Evolutionary conservation across 2,329 filamentous ascomycete species (phyloP).

Genomic region (Xylaria polymorpha): DNA sequence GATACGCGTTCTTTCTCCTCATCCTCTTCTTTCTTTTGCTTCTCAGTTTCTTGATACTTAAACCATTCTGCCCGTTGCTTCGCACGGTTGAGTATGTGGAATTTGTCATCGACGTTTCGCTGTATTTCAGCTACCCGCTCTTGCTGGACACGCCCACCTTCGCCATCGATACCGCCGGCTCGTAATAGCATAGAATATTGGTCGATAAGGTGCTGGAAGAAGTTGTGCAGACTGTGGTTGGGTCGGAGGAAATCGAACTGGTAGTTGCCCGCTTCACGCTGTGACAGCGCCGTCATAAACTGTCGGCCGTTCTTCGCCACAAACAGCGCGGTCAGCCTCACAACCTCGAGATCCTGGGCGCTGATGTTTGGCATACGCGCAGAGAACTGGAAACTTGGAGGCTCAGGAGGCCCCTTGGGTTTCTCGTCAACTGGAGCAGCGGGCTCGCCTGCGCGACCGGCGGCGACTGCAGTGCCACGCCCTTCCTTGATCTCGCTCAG

Average conservation of each 20-base stretch:
- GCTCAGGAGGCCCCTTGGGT: constrained; percentile 84
- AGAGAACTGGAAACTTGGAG: constrained; percentile 90
- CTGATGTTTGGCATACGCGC: constrained; percentile 98
- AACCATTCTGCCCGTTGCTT: constrained; percentile 89
- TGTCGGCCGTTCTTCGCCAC: constrained; percentile 92
- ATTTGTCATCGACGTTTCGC: constrained; percentile 81
- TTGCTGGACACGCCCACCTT: constrained; percentile 75
- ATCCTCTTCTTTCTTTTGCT: constrained; percentile 88
- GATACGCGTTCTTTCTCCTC: constrained; percentile 81
- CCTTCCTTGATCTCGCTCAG: constrained; percentile 86
- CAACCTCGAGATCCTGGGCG: constrained; percentile 85
- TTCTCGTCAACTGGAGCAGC: constrained; percentile 68
- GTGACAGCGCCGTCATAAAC: constrained; percentile 90
- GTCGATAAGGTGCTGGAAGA: constrained; percentile 91
- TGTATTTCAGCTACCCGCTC: constrained; percentile 78
- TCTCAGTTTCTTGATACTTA: constrained; percentile 85
- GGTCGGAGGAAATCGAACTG: constrained; percentile 97
- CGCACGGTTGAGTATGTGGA: constrained; percentile 80
- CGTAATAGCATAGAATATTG: constrained; percentile 88
- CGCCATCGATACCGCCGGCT: constrained; percentile 73
- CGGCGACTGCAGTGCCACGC: constrained; percentile 80
- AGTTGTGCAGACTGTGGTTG: constrained; percentile 95
- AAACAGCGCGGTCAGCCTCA: constrained; percentile 85
- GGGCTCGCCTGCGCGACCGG: constrained; percentile 76
- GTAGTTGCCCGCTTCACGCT: constrained; percentile 88